A percentile compares a stretch with the other conserved stretches of the same genome.
phyloP scores from a whole-genome alignment of 306 rosid species.

The Pterocarpus santalinus region DNA sequence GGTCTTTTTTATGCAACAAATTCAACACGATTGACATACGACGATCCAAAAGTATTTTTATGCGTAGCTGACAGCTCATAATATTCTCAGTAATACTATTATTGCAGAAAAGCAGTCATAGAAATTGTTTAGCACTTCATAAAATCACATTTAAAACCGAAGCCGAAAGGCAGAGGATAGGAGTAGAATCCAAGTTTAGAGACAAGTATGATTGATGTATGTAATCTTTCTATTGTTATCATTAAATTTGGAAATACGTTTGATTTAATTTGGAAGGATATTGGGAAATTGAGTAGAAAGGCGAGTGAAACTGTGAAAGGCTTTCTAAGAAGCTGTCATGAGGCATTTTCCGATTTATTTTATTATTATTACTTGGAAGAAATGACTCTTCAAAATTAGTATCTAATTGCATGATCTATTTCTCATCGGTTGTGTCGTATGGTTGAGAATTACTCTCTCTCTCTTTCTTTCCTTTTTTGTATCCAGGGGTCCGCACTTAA shows the following conservation, averaged over 20 bases:
- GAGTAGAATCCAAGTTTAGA: neutral
- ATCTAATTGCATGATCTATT: too few species aligned
- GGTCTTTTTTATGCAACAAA: neutral
- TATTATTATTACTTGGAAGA: too few species aligned
- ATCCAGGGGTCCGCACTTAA: too few species aligned
- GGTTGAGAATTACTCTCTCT: too few species aligned
- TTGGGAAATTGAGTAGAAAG: neutral
- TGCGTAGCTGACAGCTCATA: conserved; percentile 32
- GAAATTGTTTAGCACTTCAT: too few species aligned
- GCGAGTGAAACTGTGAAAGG: neutral
- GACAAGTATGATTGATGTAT: neutral
- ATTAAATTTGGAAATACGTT: neutral
- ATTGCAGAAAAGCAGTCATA: neutral
- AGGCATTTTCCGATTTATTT: too few species aligned
- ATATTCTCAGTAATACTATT: conserved; percentile 23
- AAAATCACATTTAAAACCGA: too few species aligned
- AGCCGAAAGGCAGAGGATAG: too few species aligned
- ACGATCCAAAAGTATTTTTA: conserved; percentile 5
- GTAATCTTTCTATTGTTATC: neutral
- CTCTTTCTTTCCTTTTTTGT: too few species aligned
- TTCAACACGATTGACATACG: neutral
- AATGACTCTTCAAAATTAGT: too few species aligned
- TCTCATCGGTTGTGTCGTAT: too few species aligned
- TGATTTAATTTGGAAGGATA: neutral
- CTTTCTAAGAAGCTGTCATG: too few species aligned